A percentile compares a stretch with the other conserved stretches of the same genome.
phyloP scores from a whole-genome alignment of 768 basidiomycete genomes.

The Agaricus subrufescens region DNA sequence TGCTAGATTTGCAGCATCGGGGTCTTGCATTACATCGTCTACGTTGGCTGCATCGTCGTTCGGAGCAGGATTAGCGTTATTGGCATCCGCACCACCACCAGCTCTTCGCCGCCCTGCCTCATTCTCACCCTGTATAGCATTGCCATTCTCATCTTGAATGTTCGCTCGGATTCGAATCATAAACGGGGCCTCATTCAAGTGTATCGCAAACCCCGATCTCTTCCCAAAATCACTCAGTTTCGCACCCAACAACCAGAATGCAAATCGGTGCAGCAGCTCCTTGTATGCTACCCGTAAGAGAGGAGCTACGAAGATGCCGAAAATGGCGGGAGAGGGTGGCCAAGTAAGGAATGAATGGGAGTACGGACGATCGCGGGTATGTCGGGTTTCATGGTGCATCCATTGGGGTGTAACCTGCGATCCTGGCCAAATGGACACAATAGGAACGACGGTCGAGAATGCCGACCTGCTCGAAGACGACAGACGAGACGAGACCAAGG shows the following conservation, averaged over 20 bases:
- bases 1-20: slow-evolving; percentile 35
- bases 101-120: neutral
- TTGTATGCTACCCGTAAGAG: slow-evolving; percentile 41
- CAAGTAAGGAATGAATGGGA: slow-evolving; percentile 24
- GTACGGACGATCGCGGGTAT: slow-evolving; percentile 18
- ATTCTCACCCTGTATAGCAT: slow-evolving; percentile 7
- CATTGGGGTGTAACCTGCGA: slow-evolving; percentile 29
- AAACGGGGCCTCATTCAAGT: slow-evolving; percentile 28
- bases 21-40: slow-evolving; percentile 22
- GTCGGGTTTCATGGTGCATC: slow-evolving; percentile 29
- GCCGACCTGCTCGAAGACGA: slow-evolving; percentile 23
- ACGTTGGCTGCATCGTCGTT: neutral
- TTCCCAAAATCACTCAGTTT: slow-evolving; percentile 15
- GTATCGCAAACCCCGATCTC: slow-evolving; percentile 16
- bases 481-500: slow-evolving; percentile 61
- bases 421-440: slow-evolving; percentile 44
- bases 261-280: slow-evolving; percentile 31
- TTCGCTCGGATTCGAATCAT: slow-evolving; percentile 31
- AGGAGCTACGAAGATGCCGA: slow-evolving; percentile 50
- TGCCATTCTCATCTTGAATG: slow-evolving; percentile 11
- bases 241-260: slow-evolving; percentile 40
- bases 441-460: slow-evolving; percentile 35
- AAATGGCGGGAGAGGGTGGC: slow-evolving; percentile 59
- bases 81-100: slow-evolving; percentile 11
- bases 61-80: neutral